These are phyloP conservation scores for Apiospora koreana DNA, from an alignment of 2,329 filamentous ascomycete genomes.

Conservation along the genomic window DNA sequence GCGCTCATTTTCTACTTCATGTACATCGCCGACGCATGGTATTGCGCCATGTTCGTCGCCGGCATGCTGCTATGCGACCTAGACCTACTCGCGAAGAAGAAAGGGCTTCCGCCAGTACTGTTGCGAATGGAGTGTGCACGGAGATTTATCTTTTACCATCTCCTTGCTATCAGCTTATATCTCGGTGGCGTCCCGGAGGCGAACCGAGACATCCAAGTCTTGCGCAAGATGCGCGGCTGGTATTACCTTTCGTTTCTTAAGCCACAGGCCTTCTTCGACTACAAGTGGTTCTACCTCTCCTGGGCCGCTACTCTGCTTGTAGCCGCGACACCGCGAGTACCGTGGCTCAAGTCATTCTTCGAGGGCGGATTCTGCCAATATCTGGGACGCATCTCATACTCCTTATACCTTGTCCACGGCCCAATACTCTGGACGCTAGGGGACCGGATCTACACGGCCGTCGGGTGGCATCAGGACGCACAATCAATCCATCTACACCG, in stretches of 20 bases:
- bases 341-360: slow-evolving; percentile 59
- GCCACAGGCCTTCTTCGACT: slow-evolving; percentile 65
- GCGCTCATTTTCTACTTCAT: slow-evolving; percentile 65
- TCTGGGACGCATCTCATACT: slow-evolving; percentile 62
- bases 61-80: slow-evolving; percentile 66
- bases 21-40: slow-evolving; percentile 66
- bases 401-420: slow-evolving; percentile 65
- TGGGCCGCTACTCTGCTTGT: slow-evolving; percentile 60
- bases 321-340: slow-evolving; percentile 56
- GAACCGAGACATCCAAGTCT: slow-evolving; percentile 45
- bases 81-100: slow-evolving; percentile 52
- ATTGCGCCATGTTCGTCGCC: slow-evolving; percentile 59
- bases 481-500: slow-evolving; percentile 52
- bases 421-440: slow-evolving; percentile 61
- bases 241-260: slow-evolving; percentile 61
- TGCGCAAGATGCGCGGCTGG: slow-evolving; percentile 61
- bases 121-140: slow-evolving; percentile 48
- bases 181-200: slow-evolving; percentile 63
- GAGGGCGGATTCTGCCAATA: slow-evolving; percentile 61
- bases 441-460: slow-evolving; percentile 63
- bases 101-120: slow-evolving; percentile 53
- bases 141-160: slow-evolving; percentile 49
- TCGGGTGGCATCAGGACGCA: slow-evolving; percentile 53
- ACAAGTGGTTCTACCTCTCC: slow-evolving; percentile 70
- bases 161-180: slow-evolving; percentile 54